A percentile compares a stretch with the other conserved stretches of the same genome.
These are phyloP conservation scores for Dicorynia guianensis DNA, from an alignment of 306 rosid species.

Conservation along the genomic window DNA sequence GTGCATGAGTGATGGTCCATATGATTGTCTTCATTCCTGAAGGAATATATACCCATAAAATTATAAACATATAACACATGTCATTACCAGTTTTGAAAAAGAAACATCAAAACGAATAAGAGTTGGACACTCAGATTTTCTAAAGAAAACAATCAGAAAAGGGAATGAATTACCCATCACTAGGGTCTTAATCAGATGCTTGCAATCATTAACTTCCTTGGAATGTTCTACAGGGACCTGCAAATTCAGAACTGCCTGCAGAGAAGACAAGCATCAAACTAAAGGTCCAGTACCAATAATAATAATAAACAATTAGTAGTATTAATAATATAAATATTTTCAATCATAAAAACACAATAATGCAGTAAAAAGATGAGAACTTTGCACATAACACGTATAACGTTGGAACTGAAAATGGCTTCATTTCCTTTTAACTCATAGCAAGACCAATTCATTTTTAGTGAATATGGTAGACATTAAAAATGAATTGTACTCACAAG, in stretches of 20 bases:
- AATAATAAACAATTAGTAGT: neutral
- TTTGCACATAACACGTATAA: neutral
- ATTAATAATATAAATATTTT: neutral
- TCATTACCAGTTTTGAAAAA: neutral
- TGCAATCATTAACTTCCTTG: conserved; percentile 94
- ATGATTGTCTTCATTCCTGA: conserved; percentile 99
- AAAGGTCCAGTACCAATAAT: neutral
- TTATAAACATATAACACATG: conserved; percentile 1
- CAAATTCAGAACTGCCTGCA: conserved; percentile 97
- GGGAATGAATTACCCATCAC: conserved; percentile 87
- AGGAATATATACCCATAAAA: conserved; percentile 30
- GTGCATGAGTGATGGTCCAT: conserved; percentile 99
- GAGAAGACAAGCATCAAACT: conserved; percentile 39
- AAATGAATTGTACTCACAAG: neutral
- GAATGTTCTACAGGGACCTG: conserved; percentile 92
- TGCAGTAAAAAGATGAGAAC: conserved; percentile 22
- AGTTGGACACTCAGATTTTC: neutral
- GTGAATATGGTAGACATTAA: neutral
- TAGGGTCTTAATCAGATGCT: conserved; percentile 92
- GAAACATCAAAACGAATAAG: conserved; percentile 26
- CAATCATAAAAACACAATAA: conserved; percentile 5
- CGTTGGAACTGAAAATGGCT: neutral
- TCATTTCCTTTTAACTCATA: neutral
- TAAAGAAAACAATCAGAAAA: conserved; percentile 22
- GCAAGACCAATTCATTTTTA: conserved; percentile 14